These are phyloP conservation scores for Penicillium goetzii DNA, from an alignment of 495 filamentous ascomycete genomes.

Conservation along the genomic window DNA sequence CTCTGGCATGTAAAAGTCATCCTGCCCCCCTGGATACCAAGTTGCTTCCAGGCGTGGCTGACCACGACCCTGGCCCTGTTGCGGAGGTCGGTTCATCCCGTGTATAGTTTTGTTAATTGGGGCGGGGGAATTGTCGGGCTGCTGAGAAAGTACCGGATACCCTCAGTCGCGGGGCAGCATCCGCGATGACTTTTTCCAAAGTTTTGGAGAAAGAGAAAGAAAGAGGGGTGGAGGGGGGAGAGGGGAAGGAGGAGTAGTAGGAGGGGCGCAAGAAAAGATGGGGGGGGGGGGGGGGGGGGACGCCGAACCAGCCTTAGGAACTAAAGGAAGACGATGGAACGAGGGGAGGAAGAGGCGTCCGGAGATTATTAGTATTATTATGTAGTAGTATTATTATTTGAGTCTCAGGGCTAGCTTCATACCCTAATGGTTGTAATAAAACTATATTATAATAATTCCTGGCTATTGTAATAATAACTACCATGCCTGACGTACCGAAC, in stretches of 20 bases:
- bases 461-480: neutral
- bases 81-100: constrained; percentile 42
- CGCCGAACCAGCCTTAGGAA: neutral
- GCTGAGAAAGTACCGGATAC: neutral
- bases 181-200: constrained; percentile 1
- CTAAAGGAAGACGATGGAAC: neutral
- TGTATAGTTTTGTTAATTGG: constrained; percentile 1
- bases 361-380: neutral
- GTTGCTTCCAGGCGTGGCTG: constrained; percentile 72
- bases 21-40: constrained; percentile 84
- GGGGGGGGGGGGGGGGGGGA: neutral
- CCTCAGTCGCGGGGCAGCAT: constrained; percentile 3
- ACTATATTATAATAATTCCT: neutral
- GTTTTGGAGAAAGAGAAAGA: neutral
- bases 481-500: neutral
- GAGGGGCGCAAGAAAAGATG: constrained; percentile 9
- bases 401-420: neutral
- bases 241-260: neutral
- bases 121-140: neutral
- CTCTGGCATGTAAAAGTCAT: constrained; percentile 85
- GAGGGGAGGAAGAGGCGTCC: constrained; percentile 1
- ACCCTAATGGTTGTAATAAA: neutral
- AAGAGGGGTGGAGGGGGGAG: neutral
- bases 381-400: too few relatives aligned
- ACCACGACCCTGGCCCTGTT: constrained; percentile 41